Conservation (phyloP, 2,329 filamentous ascomycete genomes). For the Penicillium oxalicum region DNA sequence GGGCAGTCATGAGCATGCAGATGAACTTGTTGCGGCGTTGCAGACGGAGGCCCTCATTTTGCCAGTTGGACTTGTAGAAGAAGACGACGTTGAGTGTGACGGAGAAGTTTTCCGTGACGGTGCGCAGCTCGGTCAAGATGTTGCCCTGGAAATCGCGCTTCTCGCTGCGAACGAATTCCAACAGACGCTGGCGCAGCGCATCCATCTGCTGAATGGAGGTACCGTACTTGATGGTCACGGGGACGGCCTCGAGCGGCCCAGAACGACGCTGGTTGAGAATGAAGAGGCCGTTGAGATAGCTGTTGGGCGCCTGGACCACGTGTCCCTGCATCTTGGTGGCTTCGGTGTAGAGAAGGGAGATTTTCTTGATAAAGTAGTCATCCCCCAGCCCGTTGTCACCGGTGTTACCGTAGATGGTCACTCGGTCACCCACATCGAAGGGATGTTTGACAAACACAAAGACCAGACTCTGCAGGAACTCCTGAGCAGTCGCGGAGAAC, state of each 20-base stretch:
- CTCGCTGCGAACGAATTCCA: slow-evolving; percentile 76
- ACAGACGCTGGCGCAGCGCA: slow-evolving; percentile 67
- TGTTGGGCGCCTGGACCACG: slow-evolving; percentile 92
- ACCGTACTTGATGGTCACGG: slow-evolving; percentile 80
- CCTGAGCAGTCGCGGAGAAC: slow-evolving; percentile 85
- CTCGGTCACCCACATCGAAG: slow-evolving; percentile 90
- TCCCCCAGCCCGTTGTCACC: slow-evolving; percentile 73
- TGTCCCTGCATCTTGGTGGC: slow-evolving; percentile 99
- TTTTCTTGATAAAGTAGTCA: slow-evolving; percentile 94
- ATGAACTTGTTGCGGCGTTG: slow-evolving; percentile 92
- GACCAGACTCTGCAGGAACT: slow-evolving; percentile 87
- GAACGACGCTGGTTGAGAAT: slow-evolving; percentile 92
- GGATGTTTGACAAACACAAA: slow-evolving; percentile 98
- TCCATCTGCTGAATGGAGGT: slow-evolving; percentile 80
- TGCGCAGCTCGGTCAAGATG: slow-evolving; percentile 76
- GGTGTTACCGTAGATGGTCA: slow-evolving; percentile 85
- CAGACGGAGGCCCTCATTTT: slow-evolving; percentile 86
- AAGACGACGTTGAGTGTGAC: slow-evolving; percentile 89
- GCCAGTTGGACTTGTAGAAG: slow-evolving; percentile 96
- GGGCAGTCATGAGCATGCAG: slow-evolving; percentile 79
- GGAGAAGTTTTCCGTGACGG: slow-evolving; percentile 74
- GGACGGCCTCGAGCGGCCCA: slow-evolving; percentile 77
- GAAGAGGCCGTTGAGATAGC: slow-evolving; percentile 83
- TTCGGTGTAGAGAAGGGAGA: slow-evolving; percentile 86
- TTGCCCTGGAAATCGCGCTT: slow-evolving; percentile 85